phyloP scores from a whole-genome alignment of 371 early-diverging fungal genomes.

The Funneliformis caledonium region DNA sequence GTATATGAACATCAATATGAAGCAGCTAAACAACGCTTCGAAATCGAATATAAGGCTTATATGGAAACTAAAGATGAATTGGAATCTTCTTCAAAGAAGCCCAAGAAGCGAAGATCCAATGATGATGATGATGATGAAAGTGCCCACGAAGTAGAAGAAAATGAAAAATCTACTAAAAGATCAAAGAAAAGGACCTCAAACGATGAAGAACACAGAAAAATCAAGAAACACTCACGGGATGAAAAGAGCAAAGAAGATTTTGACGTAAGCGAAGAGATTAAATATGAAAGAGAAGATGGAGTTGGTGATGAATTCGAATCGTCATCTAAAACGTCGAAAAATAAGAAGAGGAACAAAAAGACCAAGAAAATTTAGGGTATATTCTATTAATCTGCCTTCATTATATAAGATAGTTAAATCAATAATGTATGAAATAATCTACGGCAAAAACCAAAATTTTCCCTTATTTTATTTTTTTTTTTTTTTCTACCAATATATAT shows the following conservation, averaged over 20 bases:
- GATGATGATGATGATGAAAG: not conserved
- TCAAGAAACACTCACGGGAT: not conserved
- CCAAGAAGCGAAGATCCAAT: not conserved
- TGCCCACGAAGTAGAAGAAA: not conserved
- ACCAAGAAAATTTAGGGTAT: no score
- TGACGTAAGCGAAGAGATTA: no score
- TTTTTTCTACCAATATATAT: no score
- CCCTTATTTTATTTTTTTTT: no score
- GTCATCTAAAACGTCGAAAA: no score
- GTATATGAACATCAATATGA: not conserved
- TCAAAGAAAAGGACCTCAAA: not conserved
- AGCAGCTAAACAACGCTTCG: not conserved
- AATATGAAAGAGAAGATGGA: not conserved
- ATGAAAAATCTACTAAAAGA: not conserved
- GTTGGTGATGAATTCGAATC: not conserved
- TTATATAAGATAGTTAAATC: no score
- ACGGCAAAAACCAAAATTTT: no score
- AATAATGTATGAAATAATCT: no score
- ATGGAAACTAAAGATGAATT: not conserved
- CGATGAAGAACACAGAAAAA: not conserved
- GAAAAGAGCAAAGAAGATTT: not conserved
- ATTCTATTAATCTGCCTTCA: no score
- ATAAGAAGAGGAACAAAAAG: no score
- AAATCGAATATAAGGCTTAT: not conserved
- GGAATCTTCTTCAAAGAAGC: not conserved